A percentile compares a stretch with the other conserved stretches of the same genome.
phyloP scores from a whole-genome alignment of 441 rosid species.

The Capsella rubella region DNA sequence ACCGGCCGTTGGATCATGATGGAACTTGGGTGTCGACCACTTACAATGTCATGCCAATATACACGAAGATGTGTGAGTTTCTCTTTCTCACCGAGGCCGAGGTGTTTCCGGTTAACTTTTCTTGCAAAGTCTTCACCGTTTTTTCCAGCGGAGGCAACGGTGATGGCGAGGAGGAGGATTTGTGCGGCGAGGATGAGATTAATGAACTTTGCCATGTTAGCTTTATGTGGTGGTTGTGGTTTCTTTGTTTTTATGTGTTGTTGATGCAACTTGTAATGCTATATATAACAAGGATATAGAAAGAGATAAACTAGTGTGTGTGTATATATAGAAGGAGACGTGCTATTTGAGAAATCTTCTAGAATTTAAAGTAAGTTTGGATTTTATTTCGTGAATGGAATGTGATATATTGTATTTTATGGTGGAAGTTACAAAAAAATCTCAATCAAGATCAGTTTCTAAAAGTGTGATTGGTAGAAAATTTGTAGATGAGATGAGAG shows the following conservation, averaged over 20 bases:
- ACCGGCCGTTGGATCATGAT: constrained; percentile 47
- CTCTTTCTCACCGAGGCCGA: constrained; percentile 43
- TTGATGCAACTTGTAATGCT: background rate
- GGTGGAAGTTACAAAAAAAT: background rate
- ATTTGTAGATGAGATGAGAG: background rate
- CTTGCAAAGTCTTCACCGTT: constrained; percentile 10
- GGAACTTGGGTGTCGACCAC: constrained; percentile 55
- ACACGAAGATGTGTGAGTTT: constrained; percentile 68
- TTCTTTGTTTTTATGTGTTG: background rate
- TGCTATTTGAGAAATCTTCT: background rate
- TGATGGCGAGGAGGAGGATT: constrained; percentile 8
- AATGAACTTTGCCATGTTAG: constrained; percentile 22
- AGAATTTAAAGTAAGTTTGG: background rate
- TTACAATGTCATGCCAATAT: constrained; percentile 65
- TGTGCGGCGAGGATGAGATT: constrained; percentile 10
- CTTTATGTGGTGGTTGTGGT: background rate
- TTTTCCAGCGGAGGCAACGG: background rate
- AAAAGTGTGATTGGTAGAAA: background rate
- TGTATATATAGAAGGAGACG: background rate
- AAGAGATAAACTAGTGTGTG: background rate
- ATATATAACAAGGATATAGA: background rate
- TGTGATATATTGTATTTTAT: background rate
- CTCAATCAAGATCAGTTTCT: background rate
- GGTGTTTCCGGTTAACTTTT: constrained; percentile 25
- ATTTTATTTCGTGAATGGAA: background rate